Base-by-base conservation (phyloP, 306 rosid species). In the Castanospermum australe region DNA sequence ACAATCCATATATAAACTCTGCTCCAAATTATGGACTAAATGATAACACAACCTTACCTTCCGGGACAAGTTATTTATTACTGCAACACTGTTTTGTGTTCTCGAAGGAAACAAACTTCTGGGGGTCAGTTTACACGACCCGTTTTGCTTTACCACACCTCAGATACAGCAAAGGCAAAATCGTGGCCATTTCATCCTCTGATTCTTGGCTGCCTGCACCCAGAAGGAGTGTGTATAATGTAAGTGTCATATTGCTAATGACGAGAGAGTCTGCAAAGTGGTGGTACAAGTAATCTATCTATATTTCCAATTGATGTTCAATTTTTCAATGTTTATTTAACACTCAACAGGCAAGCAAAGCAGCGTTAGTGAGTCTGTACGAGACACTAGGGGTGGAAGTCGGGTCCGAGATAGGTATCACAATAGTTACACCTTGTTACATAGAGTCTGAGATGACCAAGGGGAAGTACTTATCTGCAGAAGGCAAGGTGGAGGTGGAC, bases 111-210 rank as follows among this genome's bases (percentile, higher is more conserved):
- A 91, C 89, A 24, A 93, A 93, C 69, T 93, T 88, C 81, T 91
- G 98, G 98, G 97, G 96, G 35, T 79, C 93, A 13, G 88, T 87
- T 5, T 86, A 89, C 70, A 64, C 85, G 1, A 92, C 96, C 3
- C 85, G 66, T 32, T 82, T 84, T 33, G 88, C 93, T 13, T 38
- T 89, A 69, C 91, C 90, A 10, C 85, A 91, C 56, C 88, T 91
- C 0, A 88, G 61, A 65, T 61, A 78, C 8, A 83, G 84, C 70
- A 77, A 35, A 74, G 98, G 97, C 41, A 91, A 87, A 79, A 90
- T 93, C 4, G 86, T 91, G 48, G 93, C 39, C 10, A 50, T 91
- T 21, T 87, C 98, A 30, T 86, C 97, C 0, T 71, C 85, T 5
- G 88, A 86, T 73, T 36, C 93, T 0, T 91, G 95, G 95, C 35